Evolutionary conservation across 192 early-diverging fungal genomes (phyloP).

Genomic region (Coemansia sp.): DNA sequence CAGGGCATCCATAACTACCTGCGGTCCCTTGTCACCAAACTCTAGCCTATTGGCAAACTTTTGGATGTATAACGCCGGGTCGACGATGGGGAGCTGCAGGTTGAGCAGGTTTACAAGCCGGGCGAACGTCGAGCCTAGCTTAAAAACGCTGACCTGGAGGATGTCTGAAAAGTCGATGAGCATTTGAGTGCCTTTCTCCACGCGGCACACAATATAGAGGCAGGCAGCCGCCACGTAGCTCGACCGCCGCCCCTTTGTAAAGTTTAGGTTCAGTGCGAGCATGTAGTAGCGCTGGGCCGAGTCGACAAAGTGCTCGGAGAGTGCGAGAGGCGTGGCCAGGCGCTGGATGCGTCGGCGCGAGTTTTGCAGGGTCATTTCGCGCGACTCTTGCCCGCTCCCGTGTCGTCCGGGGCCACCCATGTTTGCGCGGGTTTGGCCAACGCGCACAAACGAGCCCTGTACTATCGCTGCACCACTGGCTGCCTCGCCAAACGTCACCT

Average conservation of each 20-base stretch:
- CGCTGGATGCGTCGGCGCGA: slow-evolving; percentile 70
- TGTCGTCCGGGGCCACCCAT: slow-evolving; percentile 42
- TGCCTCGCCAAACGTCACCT: slow-evolving; percentile 86
- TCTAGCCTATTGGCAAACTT: slow-evolving; percentile 86
- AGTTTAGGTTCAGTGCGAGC: slow-evolving; percentile 73
- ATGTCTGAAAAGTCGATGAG: slow-evolving; percentile 95
- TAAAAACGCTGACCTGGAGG: slow-evolving; percentile 80
- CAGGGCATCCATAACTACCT: slow-evolving; percentile 74
- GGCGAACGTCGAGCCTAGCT: slow-evolving; percentile 80
- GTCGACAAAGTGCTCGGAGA: slow-evolving; percentile 75
- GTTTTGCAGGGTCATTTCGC: slow-evolving; percentile 67
- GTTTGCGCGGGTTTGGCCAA: slow-evolving; percentile 59
- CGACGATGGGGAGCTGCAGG: slow-evolving; percentile 70
- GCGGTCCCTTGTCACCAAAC: slow-evolving; percentile 82
- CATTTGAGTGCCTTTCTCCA: slow-evolving; percentile 84
- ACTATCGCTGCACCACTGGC: slow-evolving; percentile 81
- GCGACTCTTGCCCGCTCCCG: slow-evolving; percentile 59
- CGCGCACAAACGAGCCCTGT: slow-evolving; percentile 68
- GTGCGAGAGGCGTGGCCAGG: slow-evolving; percentile 67
- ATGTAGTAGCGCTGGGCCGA: slow-evolving; percentile 82
- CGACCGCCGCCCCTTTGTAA: slow-evolving; percentile 78
- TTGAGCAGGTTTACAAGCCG: slow-evolving; percentile 66
- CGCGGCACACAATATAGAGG: slow-evolving; percentile 86
- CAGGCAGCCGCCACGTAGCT: slow-evolving; percentile 81
- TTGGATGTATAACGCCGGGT: slow-evolving; percentile 89